These are phyloP conservation scores for Adansonia digitata DNA, from an alignment of 345 rosid species.

Conservation along the genomic window DNA sequence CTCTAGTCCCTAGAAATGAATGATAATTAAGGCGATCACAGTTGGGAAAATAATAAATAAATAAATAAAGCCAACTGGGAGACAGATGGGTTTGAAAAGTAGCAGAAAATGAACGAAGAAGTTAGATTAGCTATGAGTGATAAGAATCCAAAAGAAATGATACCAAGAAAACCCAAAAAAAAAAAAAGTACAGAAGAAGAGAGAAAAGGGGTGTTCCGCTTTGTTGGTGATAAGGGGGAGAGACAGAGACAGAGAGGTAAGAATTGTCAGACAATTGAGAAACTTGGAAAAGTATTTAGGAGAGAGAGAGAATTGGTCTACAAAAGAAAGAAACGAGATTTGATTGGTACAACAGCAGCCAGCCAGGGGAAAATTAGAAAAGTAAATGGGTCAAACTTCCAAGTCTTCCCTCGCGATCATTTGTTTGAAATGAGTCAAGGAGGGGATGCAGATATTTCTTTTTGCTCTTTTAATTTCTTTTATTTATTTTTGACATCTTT, in stretches of 20 bases:
- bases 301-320: no score
- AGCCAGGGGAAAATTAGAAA: constrained; percentile 31
- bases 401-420: constrained; percentile 34
- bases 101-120: not conserved
- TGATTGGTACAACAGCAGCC: no score
- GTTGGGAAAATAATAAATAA: not conserved
- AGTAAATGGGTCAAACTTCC: constrained; percentile 38
- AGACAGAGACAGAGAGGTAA: not conserved
- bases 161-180: no score
- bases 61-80: not conserved
- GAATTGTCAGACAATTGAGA: constrained; percentile 4
- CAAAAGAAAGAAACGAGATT: no score
- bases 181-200: no score
- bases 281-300: constrained; percentile 20
- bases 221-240: not conserved
- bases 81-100: not conserved
- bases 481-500: no score
- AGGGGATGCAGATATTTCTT: constrained; percentile 29
- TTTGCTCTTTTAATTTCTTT: not conserved
- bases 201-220: no score
- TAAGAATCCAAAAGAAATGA: no score
- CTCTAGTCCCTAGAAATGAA: not conserved
- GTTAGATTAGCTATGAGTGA: no score
- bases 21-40: not conserved
- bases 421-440: constrained; percentile 48